phyloP scores from a whole-genome alignment of 2,329 filamentous ascomycete species.

The Decorospora gaudefroyi region DNA sequence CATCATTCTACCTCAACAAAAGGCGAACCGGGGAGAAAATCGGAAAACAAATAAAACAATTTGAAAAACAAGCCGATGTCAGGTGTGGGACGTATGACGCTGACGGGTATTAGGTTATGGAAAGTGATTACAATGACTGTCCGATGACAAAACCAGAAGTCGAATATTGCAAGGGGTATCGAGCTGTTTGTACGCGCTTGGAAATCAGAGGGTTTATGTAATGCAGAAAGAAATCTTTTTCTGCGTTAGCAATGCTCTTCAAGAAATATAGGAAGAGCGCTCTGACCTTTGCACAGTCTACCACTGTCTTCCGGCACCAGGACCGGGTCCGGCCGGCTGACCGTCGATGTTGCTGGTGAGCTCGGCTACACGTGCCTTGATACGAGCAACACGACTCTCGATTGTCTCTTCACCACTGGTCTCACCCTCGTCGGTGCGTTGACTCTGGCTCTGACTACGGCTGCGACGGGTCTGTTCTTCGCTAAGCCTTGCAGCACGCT shows the following conservation, averaged over 20 bases:
- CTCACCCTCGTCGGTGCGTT: slow-evolving; percentile 76
- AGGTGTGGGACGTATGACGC: slow-evolving; percentile 3
- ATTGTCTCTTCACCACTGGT: slow-evolving; percentile 98
- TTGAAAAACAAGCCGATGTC: slow-evolving; percentile 7
- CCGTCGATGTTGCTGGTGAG: slow-evolving; percentile 66
- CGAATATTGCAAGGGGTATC: slow-evolving; percentile 39
- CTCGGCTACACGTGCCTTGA: slow-evolving; percentile 95
- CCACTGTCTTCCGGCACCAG: slow-evolving; percentile 18
- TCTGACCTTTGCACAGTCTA: slow-evolving; percentile 26
- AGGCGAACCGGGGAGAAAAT: neutral
- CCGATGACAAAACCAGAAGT: slow-evolving; percentile 27
- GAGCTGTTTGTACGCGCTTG: slow-evolving; percentile 31
- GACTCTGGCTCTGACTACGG: slow-evolving; percentile 58
- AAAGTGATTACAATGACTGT: too few species aligned
- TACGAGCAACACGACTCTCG: slow-evolving; percentile 92
- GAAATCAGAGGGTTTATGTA: slow-evolving; percentile 24
- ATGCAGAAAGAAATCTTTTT: slow-evolving; percentile 14
- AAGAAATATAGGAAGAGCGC: neutral
- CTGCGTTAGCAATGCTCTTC: slow-evolving; percentile 1
- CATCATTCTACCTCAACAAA: slow-evolving; percentile 18
- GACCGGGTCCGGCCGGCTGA: slow-evolving; percentile 16
- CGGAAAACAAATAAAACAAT: slow-evolving; percentile 10
- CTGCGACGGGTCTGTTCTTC: slow-evolving; percentile 66
- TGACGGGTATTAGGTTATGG: slow-evolving; percentile 39
- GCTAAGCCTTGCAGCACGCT: slow-evolving; percentile 69